A percentile compares a stretch with the other conserved stretches of the same genome.
These are phyloP conservation scores for Diplodia seriata DNA, from an alignment of 2,329 filamentous ascomycete genomes.

Conservation along the genomic window DNA sequence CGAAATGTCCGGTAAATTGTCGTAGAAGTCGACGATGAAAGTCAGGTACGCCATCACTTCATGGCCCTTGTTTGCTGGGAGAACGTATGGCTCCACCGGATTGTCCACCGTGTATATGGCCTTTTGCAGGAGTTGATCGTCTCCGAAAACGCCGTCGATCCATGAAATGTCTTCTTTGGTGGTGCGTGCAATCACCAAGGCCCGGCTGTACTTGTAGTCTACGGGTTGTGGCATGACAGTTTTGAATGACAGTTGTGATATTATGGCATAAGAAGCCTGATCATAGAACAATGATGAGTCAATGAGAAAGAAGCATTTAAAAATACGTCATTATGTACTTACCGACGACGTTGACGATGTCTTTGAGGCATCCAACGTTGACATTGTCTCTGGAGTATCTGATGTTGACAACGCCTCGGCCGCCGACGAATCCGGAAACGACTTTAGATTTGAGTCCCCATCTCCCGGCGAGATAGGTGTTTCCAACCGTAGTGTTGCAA, in stretches of 20 bases:
- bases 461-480: too few relatives aligned
- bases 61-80: conserved; percentile 37
- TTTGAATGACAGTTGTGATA: conserved; percentile 16
- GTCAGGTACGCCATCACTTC: conserved; percentile 39
- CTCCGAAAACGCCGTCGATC: conserved; percentile 53
- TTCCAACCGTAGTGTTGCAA: too few relatives aligned
- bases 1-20: conserved; percentile 36
- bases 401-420: too few relatives aligned
- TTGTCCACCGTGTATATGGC: conserved; percentile 36
- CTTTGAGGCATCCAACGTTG: background rate
- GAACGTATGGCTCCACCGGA: conserved; percentile 30
- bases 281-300: background rate
- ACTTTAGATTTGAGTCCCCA: background rate
- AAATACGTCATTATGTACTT: background rate
- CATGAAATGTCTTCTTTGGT: conserved; percentile 56
- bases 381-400: too few relatives aligned
- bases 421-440: background rate
- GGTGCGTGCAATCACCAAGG: conserved; percentile 57
- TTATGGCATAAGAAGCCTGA: conserved; percentile 17
- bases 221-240: conserved; percentile 49
- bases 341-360: background rate
- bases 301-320: too few relatives aligned
- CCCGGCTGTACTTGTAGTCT: conserved; percentile 55
- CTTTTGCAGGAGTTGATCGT: conserved; percentile 46
- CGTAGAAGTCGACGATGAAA: conserved; percentile 41